phyloP scores from a whole-genome alignment of 345 rosid genomes.

The Sisymbrium irio region DNA sequence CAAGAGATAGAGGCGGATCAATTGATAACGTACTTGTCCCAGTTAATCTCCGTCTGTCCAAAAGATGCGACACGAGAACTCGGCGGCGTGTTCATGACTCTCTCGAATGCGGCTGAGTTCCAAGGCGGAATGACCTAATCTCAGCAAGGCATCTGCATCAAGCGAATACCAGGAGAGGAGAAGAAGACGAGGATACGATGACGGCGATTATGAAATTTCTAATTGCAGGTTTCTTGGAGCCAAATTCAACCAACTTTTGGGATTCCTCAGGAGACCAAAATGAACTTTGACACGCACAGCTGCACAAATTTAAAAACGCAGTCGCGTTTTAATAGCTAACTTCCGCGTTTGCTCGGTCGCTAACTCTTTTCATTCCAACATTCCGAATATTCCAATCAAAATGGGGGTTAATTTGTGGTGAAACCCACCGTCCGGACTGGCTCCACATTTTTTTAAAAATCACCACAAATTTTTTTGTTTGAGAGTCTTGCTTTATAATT shows the following conservation, averaged over 20 bases:
- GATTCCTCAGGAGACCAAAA: conserved; percentile 14
- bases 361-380: background rate
- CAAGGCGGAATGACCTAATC: background rate
- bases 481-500: too few relatives aligned
- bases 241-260: conserved; percentile 19
- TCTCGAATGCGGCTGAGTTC: conserved; percentile 4
- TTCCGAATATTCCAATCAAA: conserved; percentile 6
- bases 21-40: conserved; percentile 81
- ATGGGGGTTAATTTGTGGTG: too few relatives aligned
- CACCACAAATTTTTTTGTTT: too few relatives aligned
- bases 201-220: conserved; percentile 4
- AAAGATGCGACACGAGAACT: conserved; percentile 51
- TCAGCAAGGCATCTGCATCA: conserved; percentile 26
- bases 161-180: background rate
- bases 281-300: background rate
- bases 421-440: too few relatives aligned
- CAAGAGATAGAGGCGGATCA: background rate
- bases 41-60: conserved; percentile 87
- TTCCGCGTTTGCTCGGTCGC: conserved; percentile 10
- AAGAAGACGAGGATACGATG: background rate
- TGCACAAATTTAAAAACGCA: conserved; percentile 5
- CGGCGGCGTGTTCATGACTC: conserved; percentile 54
- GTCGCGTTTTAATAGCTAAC: background rate
- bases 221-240: conserved; percentile 34
- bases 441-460: too few relatives aligned